A percentile compares a stretch with the other conserved stretches of the same genome.
Conservation (phyloP, 345 rosid species). For the Murraya paniculata region DNA sequence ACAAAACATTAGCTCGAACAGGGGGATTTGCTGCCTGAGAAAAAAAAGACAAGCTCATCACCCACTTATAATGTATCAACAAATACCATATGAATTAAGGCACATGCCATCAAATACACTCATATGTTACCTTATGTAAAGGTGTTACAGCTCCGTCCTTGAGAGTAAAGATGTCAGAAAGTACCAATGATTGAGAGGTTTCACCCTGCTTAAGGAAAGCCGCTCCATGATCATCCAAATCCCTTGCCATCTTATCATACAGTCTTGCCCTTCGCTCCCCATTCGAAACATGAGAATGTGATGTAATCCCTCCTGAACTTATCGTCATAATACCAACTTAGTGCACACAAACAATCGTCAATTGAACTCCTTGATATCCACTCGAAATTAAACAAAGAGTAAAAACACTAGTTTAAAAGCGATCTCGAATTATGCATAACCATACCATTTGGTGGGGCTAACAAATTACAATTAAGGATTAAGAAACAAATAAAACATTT, state of each 20-base stretch:
- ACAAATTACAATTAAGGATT: neutral
- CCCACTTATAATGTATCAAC: neutral
- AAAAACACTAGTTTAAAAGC: neutral
- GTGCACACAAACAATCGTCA: neutral
- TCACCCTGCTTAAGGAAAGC: slow-evolving; percentile 77
- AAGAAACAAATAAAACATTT: slow-evolving; percentile 2
- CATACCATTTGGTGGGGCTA: neutral
- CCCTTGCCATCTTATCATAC: slow-evolving; percentile 79
- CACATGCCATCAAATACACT: neutral
- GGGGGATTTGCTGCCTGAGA: slow-evolving; percentile 80
- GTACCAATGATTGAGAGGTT: slow-evolving; percentile 81
- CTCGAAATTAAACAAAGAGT: neutral
- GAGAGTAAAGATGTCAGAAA: slow-evolving; percentile 73
- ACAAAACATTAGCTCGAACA: slow-evolving; percentile 83
- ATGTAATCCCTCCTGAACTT: slow-evolving; percentile 10
- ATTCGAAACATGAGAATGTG: slow-evolving; percentile 43
- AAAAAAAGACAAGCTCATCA: slow-evolving; percentile 6
- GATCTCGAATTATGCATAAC: neutral
- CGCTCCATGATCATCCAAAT: slow-evolving; percentile 70
- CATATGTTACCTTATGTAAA: slow-evolving; percentile 54
- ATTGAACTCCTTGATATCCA: neutral
- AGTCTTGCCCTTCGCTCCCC: slow-evolving; percentile 50
- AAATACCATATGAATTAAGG: neutral
- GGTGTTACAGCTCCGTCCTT: slow-evolving; percentile 66
- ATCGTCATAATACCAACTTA: neutral